A percentile compares a stretch with the other conserved stretches of the same genome.
phyloP scores from a whole-genome alignment of 2,329 filamentous ascomycete genomes.

The Calonectria hongkongensis region DNA sequence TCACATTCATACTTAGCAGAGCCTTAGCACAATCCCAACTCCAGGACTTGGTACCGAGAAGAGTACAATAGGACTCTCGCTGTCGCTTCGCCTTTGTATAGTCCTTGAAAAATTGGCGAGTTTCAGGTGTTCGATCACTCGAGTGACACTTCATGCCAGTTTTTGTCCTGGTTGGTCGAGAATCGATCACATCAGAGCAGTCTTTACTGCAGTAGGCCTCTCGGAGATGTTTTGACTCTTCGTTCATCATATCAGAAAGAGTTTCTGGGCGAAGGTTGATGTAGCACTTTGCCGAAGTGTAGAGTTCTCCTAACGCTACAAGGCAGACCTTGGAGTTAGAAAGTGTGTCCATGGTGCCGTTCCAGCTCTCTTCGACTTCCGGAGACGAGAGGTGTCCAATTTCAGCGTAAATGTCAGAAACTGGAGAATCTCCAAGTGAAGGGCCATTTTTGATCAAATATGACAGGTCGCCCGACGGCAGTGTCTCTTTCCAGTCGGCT shows the following conservation, averaged over 20 bases:
- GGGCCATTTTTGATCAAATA: constrained; percentile 24
- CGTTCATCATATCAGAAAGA: constrained; percentile 11
- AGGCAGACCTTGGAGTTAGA: not conserved
- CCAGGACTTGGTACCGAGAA: not conserved
- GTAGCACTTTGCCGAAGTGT: constrained; percentile 16
- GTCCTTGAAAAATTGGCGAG: not conserved
- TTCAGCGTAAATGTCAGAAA: constrained; percentile 1
- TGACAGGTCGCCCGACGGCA: constrained; percentile 24
- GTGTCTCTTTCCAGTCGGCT: constrained; percentile 2
- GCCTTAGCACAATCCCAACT: constrained; percentile 8
- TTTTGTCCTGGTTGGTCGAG: not conserved
- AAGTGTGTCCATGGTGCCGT: not conserved
- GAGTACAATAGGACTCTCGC: not conserved
- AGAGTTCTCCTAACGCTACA: not conserved
- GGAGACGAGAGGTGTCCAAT: not conserved
- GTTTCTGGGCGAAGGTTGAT: not conserved
- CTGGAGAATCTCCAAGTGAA: constrained; percentile 11
- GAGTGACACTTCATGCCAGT: not conserved
- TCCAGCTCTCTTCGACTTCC: not conserved
- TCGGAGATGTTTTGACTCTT: not conserved
- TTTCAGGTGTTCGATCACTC: not conserved
- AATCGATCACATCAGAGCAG: not conserved
- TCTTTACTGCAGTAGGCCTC: not conserved
- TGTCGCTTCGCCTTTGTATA: not conserved
- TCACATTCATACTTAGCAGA: constrained; percentile 9